These are phyloP conservation scores for Aspergillus nomiae DNA, from an alignment of 2,329 filamentous ascomycete species.

Conservation along the genomic window DNA sequence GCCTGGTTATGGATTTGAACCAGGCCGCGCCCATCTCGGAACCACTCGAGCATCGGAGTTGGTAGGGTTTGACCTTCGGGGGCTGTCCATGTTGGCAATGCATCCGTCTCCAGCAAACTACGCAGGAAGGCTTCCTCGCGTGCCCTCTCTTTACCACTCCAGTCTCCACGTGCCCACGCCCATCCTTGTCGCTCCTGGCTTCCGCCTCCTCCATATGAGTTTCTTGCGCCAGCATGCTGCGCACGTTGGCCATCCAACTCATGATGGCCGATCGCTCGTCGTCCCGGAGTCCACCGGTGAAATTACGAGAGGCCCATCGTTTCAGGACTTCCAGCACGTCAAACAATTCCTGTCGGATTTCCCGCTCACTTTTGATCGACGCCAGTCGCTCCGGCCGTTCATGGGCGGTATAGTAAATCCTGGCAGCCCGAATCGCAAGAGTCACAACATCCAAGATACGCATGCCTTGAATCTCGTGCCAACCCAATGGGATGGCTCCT, in stretches of 20 bases:
- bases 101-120: constrained; percentile 64
- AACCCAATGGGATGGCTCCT: constrained; percentile 57
- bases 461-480: constrained; percentile 87
- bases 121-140: constrained; percentile 79
- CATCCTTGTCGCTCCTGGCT: constrained; percentile 71
- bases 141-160: constrained; percentile 72
- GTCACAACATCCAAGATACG: constrained; percentile 91
- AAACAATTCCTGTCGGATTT: constrained; percentile 80
- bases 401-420: constrained; percentile 94
- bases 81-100: constrained; percentile 70
- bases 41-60: constrained; percentile 70
- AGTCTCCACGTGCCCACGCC: constrained; percentile 79
- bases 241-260: constrained; percentile 77
- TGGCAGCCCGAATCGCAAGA: constrained; percentile 90
- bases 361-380: constrained; percentile 81
- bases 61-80: constrained; percentile 48
- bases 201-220: constrained; percentile 76
- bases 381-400: constrained; percentile 83
- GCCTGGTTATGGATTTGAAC: constrained; percentile 88
- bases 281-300: constrained; percentile 75
- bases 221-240: constrained; percentile 74
- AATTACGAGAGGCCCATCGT: constrained; percentile 84
- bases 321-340: constrained; percentile 88
- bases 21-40: constrained; percentile 79
- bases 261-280: constrained; percentile 77